Percentiles rank a stretch among this genome's conserved stretches.
phyloP scores from a whole-genome alignment of 1,139 yeast species.

The Geotrichum cucujoidarum region DNA sequence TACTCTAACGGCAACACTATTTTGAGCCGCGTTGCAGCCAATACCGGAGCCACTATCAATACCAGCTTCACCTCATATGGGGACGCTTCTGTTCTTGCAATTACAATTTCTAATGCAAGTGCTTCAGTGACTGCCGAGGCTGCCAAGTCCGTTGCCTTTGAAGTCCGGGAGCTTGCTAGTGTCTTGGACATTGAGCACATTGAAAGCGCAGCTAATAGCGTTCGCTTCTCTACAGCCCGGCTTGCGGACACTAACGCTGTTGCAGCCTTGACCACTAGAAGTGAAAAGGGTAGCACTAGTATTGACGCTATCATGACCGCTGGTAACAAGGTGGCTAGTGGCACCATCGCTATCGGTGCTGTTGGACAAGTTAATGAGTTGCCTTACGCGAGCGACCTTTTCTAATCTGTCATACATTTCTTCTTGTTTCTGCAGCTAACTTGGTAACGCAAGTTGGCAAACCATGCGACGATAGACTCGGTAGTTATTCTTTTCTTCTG shows the following conservation, averaged over 20 bases:
- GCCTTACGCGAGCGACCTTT: constrained; percentile 89
- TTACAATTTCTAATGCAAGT: constrained; percentile 57
- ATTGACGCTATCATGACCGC: constrained; percentile 46
- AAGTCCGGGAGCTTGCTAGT: constrained; percentile 53
- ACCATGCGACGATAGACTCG: not conserved
- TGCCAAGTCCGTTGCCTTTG: constrained; percentile 53
- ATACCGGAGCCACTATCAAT: constrained; percentile 50
- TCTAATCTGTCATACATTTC: constrained; percentile 23
- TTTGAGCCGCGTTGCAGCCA: constrained; percentile 45
- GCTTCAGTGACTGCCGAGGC: constrained; percentile 56
- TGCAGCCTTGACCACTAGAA: constrained; percentile 20
- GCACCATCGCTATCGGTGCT: constrained; percentile 78
- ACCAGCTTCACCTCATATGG: constrained; percentile 63
- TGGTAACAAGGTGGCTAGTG: constrained; percentile 48
- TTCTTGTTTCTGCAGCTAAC: too few species aligned
- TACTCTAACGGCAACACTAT: constrained; percentile 46
- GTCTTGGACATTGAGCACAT: constrained; percentile 37
- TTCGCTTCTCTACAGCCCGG: constrained; percentile 38
- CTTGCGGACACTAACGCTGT: constrained; percentile 36
- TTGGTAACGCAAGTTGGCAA: too few species aligned
- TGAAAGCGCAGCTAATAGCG: constrained; percentile 45
- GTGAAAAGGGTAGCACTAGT: constrained; percentile 32
- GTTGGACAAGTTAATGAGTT: constrained; percentile 84
- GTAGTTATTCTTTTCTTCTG: not conserved
- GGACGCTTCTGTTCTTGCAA: constrained; percentile 77